Evolutionary conservation across 78 protist genomes (phyloP).

Genomic region (Dictyostelium intermedium): DNA sequence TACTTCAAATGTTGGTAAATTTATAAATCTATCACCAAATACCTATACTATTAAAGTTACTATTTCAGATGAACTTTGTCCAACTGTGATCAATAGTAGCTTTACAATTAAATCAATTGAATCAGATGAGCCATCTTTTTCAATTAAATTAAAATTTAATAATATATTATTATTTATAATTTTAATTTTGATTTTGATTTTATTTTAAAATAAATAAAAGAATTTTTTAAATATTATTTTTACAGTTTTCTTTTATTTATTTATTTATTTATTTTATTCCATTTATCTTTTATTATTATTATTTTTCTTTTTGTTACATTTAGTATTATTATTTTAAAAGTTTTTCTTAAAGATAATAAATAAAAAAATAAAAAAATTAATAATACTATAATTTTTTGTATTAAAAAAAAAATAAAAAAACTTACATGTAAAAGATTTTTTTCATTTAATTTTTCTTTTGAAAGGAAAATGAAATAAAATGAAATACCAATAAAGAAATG

Average conservation of each 20-base stretch:
- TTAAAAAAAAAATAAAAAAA: neutral
- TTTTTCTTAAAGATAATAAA: neutral
- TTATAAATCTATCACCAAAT: too few relatives aligned
- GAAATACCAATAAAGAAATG: conserved; percentile 56
- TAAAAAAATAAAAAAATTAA: neutral
- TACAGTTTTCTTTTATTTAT: neutral
- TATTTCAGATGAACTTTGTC: too few relatives aligned
- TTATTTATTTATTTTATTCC: too few relatives aligned
- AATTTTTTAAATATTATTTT: neutral
- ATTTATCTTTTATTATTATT: neutral
- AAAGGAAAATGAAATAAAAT: conserved; percentile 57
- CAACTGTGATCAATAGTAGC: too few relatives aligned
- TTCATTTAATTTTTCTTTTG: conserved; percentile 25
- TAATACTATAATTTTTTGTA: neutral
- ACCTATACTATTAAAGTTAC: too few relatives aligned
- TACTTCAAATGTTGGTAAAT: too few relatives aligned
- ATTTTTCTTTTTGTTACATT: neutral
- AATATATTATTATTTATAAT: too few relatives aligned
- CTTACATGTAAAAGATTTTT: conserved; percentile 32
- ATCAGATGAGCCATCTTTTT: too few relatives aligned
- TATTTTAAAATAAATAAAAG: neutral
- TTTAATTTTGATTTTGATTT: too few relatives aligned
- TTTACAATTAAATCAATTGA: too few relatives aligned
- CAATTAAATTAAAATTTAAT: too few relatives aligned
- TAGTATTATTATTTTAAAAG: neutral